Conservation (phyloP, 495 filamentous ascomycete species). For the Podospora anserina region DNA sequence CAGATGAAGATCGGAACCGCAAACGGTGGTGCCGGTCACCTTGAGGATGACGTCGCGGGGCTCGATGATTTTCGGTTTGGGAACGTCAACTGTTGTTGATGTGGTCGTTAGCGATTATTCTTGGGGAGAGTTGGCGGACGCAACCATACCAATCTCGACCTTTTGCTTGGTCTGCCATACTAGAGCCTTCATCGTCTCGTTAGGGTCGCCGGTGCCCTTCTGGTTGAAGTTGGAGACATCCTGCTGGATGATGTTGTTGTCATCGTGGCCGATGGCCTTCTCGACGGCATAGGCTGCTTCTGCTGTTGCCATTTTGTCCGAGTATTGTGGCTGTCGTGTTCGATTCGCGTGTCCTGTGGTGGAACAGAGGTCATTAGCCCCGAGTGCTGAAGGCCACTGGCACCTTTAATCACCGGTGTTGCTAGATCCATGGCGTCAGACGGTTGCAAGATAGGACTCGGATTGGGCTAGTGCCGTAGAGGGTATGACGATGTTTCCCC, state of each 20-base stretch:
- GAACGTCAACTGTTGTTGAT: slow-evolving; percentile 50
- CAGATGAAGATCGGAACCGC: slow-evolving; percentile 82
- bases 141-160: slow-evolving; percentile 51
- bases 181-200: slow-evolving; percentile 68
- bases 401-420: not conserved
- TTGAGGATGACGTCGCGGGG: slow-evolving; percentile 76
- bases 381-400: too few species aligned
- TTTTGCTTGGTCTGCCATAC: slow-evolving; percentile 69
- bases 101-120: not conserved
- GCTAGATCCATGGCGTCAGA: not conserved
- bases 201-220: slow-evolving; percentile 39
- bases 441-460: not conserved
- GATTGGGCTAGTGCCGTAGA: not conserved
- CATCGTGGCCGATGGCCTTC: slow-evolving; percentile 61
- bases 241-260: slow-evolving; percentile 54
- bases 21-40: slow-evolving; percentile 82
- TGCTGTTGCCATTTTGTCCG: slow-evolving; percentile 50
- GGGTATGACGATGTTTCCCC: not conserved
- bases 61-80: slow-evolving; percentile 69
- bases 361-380: not conserved
- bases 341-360: not conserved
- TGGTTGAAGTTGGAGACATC: slow-evolving; percentile 53
- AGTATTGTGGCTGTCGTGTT: not conserved
- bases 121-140: not conserved
- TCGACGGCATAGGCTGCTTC: slow-evolving; percentile 65